Evolutionary conservation across 2,329 filamentous ascomycete genomes (phyloP), one percentile per base, ranked within the genome.

Genomic region (Aspergillus tanneri): DNA sequence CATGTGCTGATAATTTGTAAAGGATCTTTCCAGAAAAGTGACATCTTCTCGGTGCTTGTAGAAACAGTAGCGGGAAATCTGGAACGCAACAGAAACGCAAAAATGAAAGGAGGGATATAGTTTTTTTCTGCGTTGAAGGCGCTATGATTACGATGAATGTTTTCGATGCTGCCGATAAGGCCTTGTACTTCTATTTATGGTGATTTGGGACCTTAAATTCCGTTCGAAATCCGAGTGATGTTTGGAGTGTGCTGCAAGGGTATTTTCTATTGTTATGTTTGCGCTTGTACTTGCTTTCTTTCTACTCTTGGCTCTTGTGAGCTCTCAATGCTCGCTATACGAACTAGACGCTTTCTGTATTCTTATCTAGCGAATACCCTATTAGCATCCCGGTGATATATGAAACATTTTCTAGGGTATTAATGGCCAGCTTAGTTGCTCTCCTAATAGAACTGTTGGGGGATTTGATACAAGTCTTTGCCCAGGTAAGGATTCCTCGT

Each of bases 61-160:
- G 30, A 34, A 19, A 18, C 30, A 18, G 7, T 11, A 3, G 30
- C 16, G 30, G 28, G 30, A 34, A 10, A 14, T 34, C 16, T 18
- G 30, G 19, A 19, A 34, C 27, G 4, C 6, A 10, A 8, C 6
- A n/a, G 27, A 30, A 49, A 45, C 11, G 35, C 40, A 34, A 40
- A 30, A 30, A 25, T 19, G 14, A 42, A 38, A 46, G 43, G 41
- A 39, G 40, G 35, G 21, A 51, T 25, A 34, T 47, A 43, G 32
- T 39, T 47, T 49, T 30, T 50, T 38, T 40, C 43, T 47, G 52
- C 43, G 50, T 49, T 53, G 40, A 42, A 49, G 45, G 53, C 49
- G 49, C 49, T 39, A 59, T 56, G 58, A 57, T 59, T 52, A 62
- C 37, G 52, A 60, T 54, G 35, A 53, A 34, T 54, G 49, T 52